A percentile compares a stretch with the other conserved stretches of the same genome.
Conservation (phyloP, 2,329 filamentous ascomycete genomes). For the Penicillium digitatum region DNA sequence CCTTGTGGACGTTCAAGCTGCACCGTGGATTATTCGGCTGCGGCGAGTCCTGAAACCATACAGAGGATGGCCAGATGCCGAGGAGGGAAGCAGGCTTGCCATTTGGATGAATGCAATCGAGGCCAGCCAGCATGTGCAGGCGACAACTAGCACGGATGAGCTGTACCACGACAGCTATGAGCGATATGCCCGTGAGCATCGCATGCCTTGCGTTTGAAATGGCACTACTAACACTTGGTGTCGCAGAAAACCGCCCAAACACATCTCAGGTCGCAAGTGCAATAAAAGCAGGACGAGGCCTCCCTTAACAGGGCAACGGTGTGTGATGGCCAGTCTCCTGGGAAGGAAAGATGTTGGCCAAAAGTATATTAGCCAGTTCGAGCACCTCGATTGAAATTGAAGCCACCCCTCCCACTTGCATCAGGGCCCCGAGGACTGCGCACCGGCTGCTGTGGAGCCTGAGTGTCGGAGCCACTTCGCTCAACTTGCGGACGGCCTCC, state of each 20-base stretch:
- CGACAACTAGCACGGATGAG: slow-evolving; percentile 63
- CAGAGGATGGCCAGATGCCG: slow-evolving; percentile 62
- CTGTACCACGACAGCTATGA: slow-evolving; percentile 66
- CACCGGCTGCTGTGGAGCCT: slow-evolving; percentile 56
- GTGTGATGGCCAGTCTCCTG: background rate
- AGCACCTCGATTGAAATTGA: slow-evolving; percentile 69
- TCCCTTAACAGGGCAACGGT: slow-evolving; percentile 40
- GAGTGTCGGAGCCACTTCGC: slow-evolving; percentile 36
- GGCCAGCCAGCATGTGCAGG: slow-evolving; percentile 56
- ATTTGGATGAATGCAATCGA: slow-evolving; percentile 69
- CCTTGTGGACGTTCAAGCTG: slow-evolving; percentile 71
- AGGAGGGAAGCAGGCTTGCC: slow-evolving; percentile 62
- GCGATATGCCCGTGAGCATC: slow-evolving; percentile 54
- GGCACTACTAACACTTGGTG: slow-evolving; percentile 5
- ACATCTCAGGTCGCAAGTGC: slow-evolving; percentile 58
- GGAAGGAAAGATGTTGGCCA: background rate
- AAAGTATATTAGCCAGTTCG: slow-evolving; percentile 31
- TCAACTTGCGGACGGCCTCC: slow-evolving; percentile 41
- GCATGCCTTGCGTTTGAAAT: background rate
- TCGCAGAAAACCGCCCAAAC: slow-evolving; percentile 55
- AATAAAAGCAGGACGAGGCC: slow-evolving; percentile 53
- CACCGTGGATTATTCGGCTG: slow-evolving; percentile 69
- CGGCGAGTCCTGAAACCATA: slow-evolving; percentile 63
- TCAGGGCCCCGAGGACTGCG: slow-evolving; percentile 76
- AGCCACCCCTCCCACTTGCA: slow-evolving; percentile 69